Evolutionary conservation across 2,329 filamentous ascomycete species (phyloP).

Genomic region (Botrytis squamosa): DNA sequence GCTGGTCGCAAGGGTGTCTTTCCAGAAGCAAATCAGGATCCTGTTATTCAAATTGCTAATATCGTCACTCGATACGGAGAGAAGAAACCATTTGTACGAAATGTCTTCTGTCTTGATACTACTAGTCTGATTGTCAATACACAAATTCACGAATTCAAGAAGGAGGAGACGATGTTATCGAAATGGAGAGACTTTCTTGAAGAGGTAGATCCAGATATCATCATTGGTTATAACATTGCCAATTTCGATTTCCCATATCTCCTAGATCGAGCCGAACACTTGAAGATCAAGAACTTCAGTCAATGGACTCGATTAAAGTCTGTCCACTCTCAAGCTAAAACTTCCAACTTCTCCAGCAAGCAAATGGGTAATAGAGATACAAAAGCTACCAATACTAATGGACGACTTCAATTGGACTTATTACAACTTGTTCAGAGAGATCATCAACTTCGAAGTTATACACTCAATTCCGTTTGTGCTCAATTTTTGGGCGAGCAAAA

Average conservation of each 20-base stretch:
- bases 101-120: constrained; percentile 92
- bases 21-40: constrained; percentile 85
- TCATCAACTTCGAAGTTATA: constrained; percentile 93
- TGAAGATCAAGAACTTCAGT: constrained; percentile 78
- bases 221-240: constrained; percentile 97
- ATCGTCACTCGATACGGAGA: constrained; percentile 94
- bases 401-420: constrained; percentile 86
- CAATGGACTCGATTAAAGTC: constrained; percentile 81
- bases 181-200: constrained; percentile 89
- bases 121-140: constrained; percentile 95
- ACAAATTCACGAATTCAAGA: constrained; percentile 78
- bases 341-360: constrained; percentile 91
- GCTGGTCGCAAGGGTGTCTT: constrained; percentile 97
- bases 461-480: constrained; percentile 90
- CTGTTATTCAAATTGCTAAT: constrained; percentile 97
- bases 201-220: constrained; percentile 90
- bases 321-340: constrained; percentile 67
- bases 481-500: constrained; percentile 97
- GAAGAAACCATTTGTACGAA: constrained; percentile 90
- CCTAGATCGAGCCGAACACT: constrained; percentile 78
- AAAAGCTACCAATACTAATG: constrained; percentile 92
- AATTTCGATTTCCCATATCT: constrained; percentile 99
- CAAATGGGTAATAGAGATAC: constrained; percentile 97
- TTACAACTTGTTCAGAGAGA: constrained; percentile 95
- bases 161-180: constrained; percentile 86